Conservation (phyloP, 1,284 basidiomycete species). For the Moesziomyces aphidis region DNA sequence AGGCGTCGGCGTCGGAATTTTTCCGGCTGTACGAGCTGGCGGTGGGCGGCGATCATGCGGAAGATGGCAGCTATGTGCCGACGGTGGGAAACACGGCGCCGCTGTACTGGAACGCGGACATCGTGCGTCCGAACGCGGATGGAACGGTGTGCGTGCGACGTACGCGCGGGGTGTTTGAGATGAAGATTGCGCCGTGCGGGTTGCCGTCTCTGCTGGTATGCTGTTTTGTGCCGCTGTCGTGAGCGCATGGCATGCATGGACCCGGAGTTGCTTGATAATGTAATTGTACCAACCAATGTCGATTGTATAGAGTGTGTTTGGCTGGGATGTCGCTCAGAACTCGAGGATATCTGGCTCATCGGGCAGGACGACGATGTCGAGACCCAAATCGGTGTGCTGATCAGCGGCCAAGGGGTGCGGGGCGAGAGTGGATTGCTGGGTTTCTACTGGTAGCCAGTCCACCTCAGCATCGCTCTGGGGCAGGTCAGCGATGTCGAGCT, state of each 20-base stretch:
- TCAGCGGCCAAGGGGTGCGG: not conserved
- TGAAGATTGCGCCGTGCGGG: constrained; percentile 53
- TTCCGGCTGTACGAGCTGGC: constrained; percentile 44
- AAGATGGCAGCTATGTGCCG: constrained; percentile 27
- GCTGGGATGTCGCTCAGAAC: not conserved
- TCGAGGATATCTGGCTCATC: not conserved
- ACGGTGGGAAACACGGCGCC: constrained; percentile 25
- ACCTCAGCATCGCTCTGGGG: not conserved
- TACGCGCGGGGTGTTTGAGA: constrained; percentile 44
- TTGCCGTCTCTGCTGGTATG: constrained; percentile 45
- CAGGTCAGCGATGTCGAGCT: not conserved
- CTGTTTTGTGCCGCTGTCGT: constrained; percentile 38
- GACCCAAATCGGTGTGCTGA: not conserved
- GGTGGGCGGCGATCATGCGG: constrained; percentile 26
- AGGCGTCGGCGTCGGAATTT: constrained; percentile 42
- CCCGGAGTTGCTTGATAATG: not conserved
- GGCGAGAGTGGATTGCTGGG: not conserved
- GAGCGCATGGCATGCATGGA: not conserved
- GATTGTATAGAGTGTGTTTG: no score
- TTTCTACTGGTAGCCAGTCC: not conserved
- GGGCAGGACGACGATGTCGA: not conserved
- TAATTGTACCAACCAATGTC: not conserved
- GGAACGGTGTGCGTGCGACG: constrained; percentile 14
- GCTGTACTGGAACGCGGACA: constrained; percentile 49
- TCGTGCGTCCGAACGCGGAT: constrained; percentile 17